Conservation (phyloP, 1,139 yeast species). For the Sugiyamaella neomexicana region DNA sequence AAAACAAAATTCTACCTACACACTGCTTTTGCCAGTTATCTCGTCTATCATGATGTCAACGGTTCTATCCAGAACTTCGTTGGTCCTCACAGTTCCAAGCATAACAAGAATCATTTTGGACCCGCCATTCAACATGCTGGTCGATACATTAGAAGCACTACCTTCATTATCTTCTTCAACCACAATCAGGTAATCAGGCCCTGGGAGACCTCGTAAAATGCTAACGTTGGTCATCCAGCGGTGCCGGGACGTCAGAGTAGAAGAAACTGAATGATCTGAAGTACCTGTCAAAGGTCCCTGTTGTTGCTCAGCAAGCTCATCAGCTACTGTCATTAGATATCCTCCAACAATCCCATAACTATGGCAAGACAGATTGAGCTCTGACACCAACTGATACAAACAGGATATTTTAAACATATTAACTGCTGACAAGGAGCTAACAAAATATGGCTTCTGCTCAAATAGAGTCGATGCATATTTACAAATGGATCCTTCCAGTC, state of each 20-base stretch:
- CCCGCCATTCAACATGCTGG: slow-evolving; percentile 18
- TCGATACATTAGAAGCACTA: slow-evolving; percentile 5
- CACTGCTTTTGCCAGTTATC: slow-evolving; percentile 6
- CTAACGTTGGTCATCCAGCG: slow-evolving; percentile 33
- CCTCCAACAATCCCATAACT: slow-evolving; percentile 32
- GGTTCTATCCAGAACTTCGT: slow-evolving; percentile 7
- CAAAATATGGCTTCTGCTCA: slow-evolving; percentile 26
- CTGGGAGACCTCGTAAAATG: slow-evolving; percentile 34
- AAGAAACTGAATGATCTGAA: slow-evolving; percentile 11
- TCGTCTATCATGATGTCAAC: slow-evolving; percentile 10
- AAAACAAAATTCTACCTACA: not conserved
- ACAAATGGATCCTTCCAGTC: slow-evolving; percentile 21
- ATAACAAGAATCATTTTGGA: slow-evolving; percentile 17
- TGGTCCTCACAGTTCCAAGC: slow-evolving; percentile 8
- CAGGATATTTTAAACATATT: slow-evolving; percentile 36
- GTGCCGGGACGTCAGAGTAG: slow-evolving; percentile 26
- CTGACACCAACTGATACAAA: slow-evolving; percentile 32
- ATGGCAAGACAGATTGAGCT: slow-evolving; percentile 21
- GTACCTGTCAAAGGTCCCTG: slow-evolving; percentile 14
- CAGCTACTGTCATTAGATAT: slow-evolving; percentile 34
- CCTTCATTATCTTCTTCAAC: slow-evolving; percentile 14
- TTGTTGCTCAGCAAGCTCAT: slow-evolving; percentile 29
- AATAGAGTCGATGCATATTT: slow-evolving; percentile 23
- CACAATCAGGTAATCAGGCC: slow-evolving; percentile 34
- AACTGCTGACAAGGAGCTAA: slow-evolving; percentile 29